phyloP scores from a whole-genome alignment of 1,139 yeast species.

The Blastobotrys buckinghamii region DNA sequence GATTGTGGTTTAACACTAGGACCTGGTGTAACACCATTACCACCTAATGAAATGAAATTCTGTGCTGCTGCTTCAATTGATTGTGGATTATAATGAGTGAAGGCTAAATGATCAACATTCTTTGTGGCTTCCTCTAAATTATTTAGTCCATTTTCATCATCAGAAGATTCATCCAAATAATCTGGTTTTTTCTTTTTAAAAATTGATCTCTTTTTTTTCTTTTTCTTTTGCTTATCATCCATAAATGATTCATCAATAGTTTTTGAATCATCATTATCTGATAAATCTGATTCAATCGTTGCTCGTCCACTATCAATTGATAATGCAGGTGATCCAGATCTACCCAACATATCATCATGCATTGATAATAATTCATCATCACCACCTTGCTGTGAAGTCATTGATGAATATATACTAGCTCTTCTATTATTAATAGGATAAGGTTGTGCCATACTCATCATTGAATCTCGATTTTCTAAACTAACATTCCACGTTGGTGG shows the following conservation, averaged over 20 bases:
- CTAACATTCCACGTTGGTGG: conserved; percentile 20
- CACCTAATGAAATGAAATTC: conserved; percentile 10
- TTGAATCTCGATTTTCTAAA: conserved; percentile 11
- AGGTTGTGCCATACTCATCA: conserved; percentile 13
- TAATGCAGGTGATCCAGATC: conserved; percentile 18
- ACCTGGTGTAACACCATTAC: conserved; percentile 15
- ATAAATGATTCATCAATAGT: conserved; percentile 7
- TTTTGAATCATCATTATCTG: conserved; percentile 10
- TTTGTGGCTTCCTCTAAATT: conserved; percentile 10
- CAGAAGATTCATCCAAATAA: conserved; percentile 15
- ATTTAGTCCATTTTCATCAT: conserved; percentile 16
- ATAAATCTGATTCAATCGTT: conserved; percentile 24
- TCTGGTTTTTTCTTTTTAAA: conserved; percentile 12
- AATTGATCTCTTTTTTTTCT: not conserved
- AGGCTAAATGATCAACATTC: conserved; percentile 28
- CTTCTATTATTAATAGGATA: conserved; percentile 7
- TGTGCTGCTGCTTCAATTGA: conserved; percentile 17
- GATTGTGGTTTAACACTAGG: conserved; percentile 27
- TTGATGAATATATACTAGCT: conserved; percentile 2
- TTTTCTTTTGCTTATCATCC: conserved; percentile 6
- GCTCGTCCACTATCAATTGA: conserved; percentile 28
- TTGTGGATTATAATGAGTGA: conserved; percentile 28
- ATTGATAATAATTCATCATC: not conserved
- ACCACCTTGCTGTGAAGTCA: not conserved
- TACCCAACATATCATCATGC: conserved; percentile 2